These are phyloP conservation scores for Solanum gracilifrons DNA, from an alignment of 257 asterid species.

Conservation along the genomic window DNA sequence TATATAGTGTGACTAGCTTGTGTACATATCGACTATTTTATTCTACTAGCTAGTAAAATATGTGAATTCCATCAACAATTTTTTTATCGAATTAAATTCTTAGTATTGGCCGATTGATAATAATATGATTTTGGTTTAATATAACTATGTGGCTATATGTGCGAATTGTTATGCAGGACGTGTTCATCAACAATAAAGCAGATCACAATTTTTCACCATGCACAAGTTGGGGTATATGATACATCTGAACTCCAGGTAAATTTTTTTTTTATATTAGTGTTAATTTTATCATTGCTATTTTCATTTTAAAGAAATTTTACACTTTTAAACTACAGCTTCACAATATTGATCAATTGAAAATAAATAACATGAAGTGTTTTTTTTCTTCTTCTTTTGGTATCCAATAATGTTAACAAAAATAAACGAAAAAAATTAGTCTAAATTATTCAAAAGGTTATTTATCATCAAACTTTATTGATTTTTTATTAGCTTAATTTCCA, in stretches of 20 bases:
- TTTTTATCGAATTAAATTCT: background rate
- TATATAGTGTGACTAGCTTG: background rate
- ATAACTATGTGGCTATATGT: background rate
- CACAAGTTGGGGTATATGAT: background rate
- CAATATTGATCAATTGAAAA: background rate
- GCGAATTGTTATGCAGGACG: background rate
- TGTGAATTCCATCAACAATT: background rate
- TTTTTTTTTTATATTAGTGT: background rate
- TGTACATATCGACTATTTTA: background rate
- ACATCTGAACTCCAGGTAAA: background rate
- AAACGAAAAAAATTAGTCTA: background rate
- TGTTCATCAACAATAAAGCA: background rate
- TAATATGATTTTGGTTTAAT: background rate
- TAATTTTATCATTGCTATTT: background rate
- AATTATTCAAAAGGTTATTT: background rate
- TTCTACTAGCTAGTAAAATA: background rate
- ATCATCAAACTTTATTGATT: background rate
- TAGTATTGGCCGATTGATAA: background rate
- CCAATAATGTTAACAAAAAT: background rate
- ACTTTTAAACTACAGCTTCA: background rate
- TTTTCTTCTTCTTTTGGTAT: background rate
- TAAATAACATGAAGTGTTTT: background rate
- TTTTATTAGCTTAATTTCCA: background rate
- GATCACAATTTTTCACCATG: background rate
- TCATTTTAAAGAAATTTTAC: background rate